Evolutionary conservation across 1,284 basidiomycete genomes (phyloP).

Genomic region (Rhodotorula sp.): DNA sequence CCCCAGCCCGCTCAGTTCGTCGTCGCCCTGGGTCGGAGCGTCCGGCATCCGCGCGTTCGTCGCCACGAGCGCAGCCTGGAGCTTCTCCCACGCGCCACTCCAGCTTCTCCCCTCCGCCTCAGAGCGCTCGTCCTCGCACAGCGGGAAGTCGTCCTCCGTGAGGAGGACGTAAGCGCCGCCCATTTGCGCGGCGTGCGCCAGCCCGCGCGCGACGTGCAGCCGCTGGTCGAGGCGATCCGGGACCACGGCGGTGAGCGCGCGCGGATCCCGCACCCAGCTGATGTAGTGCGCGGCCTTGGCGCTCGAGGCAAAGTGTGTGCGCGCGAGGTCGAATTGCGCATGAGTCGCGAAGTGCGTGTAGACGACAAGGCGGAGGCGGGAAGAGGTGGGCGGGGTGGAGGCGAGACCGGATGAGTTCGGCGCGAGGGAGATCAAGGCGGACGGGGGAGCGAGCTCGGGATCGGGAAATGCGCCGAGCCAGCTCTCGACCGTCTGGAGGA

Average conservation of each 20-base stretch:
- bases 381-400: not conserved
- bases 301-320: constrained; percentile 5
- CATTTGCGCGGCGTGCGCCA: constrained; percentile 20
- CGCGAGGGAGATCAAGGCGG: not conserved
- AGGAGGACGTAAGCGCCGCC: constrained; percentile 34
- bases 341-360: constrained; percentile 36
- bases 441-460: not conserved
- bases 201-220: constrained; percentile 34
- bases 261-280: constrained; percentile 27
- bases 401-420: not conserved
- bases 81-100: constrained; percentile 17
- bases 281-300: constrained; percentile 29
- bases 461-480: constrained; percentile 35
- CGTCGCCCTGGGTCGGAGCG: too few species aligned
- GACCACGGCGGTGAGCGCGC: constrained; percentile 4
- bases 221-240: constrained; percentile 33
- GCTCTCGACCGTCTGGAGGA: constrained; percentile 23
- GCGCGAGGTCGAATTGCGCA: constrained; percentile 25
- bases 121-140: constrained; percentile 14
- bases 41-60: constrained; percentile 35
- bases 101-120: not conserved
- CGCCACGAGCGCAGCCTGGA: constrained; percentile 22
- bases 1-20: not conserved
- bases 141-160: constrained; percentile 37
- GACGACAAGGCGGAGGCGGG: constrained; percentile 31